A percentile compares a stretch with the other conserved stretches of the same genome.
phyloP scores from a whole-genome alignment of 2,329 filamentous ascomycete species.

The Pseudogymnoascus sp. region DNA sequence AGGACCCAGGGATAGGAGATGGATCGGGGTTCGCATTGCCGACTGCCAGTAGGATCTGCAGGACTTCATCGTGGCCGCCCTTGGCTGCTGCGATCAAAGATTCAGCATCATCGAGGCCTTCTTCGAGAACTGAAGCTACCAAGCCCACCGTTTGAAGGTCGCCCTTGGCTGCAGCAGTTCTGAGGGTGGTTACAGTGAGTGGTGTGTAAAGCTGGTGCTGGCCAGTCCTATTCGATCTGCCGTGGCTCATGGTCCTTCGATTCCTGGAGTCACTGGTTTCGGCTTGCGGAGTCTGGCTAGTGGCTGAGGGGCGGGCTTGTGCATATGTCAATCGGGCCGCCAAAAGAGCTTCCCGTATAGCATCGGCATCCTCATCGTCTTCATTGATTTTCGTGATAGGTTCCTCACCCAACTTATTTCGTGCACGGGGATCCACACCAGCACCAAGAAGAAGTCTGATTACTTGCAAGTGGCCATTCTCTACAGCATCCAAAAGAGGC shows the following conservation, averaged over 20 bases:
- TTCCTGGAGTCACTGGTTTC: constrained; percentile 37
- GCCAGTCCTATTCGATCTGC: constrained; percentile 56
- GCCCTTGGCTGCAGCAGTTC: constrained; percentile 52
- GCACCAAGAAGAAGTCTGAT: constrained; percentile 76
- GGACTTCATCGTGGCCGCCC: constrained; percentile 67
- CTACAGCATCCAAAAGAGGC: constrained; percentile 89
- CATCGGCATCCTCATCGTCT: constrained; percentile 68
- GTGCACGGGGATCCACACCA: constrained; percentile 83
- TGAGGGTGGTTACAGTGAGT: constrained; percentile 51
- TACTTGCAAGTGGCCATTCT: constrained; percentile 87
- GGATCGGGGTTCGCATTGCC: constrained; percentile 59
- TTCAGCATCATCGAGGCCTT: constrained; percentile 64
- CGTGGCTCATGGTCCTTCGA: constrained; percentile 37
- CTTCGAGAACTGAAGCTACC: constrained; percentile 49
- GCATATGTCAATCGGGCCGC: constrained; percentile 54
- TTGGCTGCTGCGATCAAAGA: constrained; percentile 86
- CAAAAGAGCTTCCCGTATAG: constrained; percentile 64
- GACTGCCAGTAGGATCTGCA: constrained; percentile 39
- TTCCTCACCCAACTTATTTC: constrained; percentile 88
- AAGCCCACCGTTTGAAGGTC: constrained; percentile 56
- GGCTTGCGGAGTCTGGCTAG: constrained; percentile 19
- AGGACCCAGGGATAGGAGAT: constrained; percentile 48
- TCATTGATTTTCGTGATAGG: constrained; percentile 76
- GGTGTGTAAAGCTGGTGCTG: constrained; percentile 58
- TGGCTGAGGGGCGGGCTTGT: constrained; percentile 22